Evolutionary conservation across 305 asterid genomes (phyloP), one percentile per base, ranked within the genome.

Genomic region (Stenogyne calaminthoides): DNA sequence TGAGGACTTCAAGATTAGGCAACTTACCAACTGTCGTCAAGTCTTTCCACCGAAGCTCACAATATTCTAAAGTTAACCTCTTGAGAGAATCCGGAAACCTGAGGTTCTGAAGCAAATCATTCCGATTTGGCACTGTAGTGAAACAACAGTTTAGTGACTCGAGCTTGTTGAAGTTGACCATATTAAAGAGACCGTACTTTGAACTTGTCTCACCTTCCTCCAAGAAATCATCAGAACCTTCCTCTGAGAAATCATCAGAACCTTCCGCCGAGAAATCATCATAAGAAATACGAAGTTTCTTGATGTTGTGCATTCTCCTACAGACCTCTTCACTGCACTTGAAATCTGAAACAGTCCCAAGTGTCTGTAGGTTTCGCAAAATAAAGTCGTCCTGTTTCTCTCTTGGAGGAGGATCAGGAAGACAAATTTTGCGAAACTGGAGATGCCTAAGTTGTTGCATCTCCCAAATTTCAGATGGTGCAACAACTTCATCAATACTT

Each of bases 141-240:
- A 68, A 76, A 10, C 6, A 22, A 18, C 68, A 76, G n/a, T n/a
- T 3, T 2, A 76, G 75, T 16, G 76, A 76, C n/a, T 76, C 62
- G 8, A 76, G 80, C 3, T 55, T 64, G 0, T 56, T 0, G 1
- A 76, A 72, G 72, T 6, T 9, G 27, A 32, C 66, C 39, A 76
- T 37, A 61, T 61, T 61, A 15, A 60, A 6, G 29, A 76, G 71
- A 62, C 32, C n/a, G 34, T 63, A 49, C 6, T 2, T 8, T 8
- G 72, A 32, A n/a, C 22, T 15, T 37, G 42, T 3, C 42, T 27
- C 42, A 14, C 42, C 10, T 27, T 59, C 15, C 40, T 22, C 47
- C 64, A 14, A 29, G 64, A 12, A 58, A 58, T 58, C 64, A 27
- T 58, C 64, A 58, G 57, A 51, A 51, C 25, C 57, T 49, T 49